These are phyloP conservation scores for Adansonia rubrostipa DNA, from an alignment of 441 rosid genomes.

Conservation along the genomic window DNA sequence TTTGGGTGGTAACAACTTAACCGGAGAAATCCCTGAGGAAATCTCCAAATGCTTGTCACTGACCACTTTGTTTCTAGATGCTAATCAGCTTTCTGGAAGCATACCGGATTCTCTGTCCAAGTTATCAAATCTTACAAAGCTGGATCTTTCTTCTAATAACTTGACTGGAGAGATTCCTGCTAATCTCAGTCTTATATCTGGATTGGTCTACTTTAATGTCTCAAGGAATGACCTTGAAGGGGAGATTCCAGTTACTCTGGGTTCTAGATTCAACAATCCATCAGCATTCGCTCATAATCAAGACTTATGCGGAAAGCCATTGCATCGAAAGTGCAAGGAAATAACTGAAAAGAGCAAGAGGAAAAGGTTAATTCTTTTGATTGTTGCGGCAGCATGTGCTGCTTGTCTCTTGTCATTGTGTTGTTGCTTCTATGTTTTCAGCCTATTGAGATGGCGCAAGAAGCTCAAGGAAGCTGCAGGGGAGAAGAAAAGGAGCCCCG, in stretches of 20 bases:
- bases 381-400: slow-evolving; percentile 58
- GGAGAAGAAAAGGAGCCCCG: slow-evolving; percentile 91
- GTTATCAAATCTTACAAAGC: slow-evolving; percentile 57
- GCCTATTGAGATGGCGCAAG: slow-evolving; percentile 88
- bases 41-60: slow-evolving; percentile 58
- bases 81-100: slow-evolving; percentile 70
- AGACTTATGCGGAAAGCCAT: slow-evolving; percentile 78
- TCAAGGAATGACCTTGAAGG: slow-evolving; percentile 78
- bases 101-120: slow-evolving; percentile 67
- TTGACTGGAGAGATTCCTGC: slow-evolving; percentile 80
- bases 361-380: slow-evolving; percentile 65
- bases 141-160: slow-evolving; percentile 85
- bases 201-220: slow-evolving; percentile 72
- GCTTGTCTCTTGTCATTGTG: slow-evolving; percentile 66
- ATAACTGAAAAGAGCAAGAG: slow-evolving; percentile 47
- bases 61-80: slow-evolving; percentile 54
- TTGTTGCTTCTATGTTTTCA: slow-evolving; percentile 87
- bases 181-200: slow-evolving; percentile 49
- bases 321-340: slow-evolving; percentile 53
- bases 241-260: slow-evolving; percentile 66
- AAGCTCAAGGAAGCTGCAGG: slow-evolving; percentile 75
- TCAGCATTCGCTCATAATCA: slow-evolving; percentile 62
- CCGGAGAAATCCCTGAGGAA: slow-evolving; percentile 68
- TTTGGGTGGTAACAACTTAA: slow-evolving; percentile 70
- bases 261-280: slow-evolving; percentile 66